Evolutionary conservation across 2,329 filamentous ascomycete species (phyloP).

Genomic region (Aspergillus fumigatiaffinis): DNA sequence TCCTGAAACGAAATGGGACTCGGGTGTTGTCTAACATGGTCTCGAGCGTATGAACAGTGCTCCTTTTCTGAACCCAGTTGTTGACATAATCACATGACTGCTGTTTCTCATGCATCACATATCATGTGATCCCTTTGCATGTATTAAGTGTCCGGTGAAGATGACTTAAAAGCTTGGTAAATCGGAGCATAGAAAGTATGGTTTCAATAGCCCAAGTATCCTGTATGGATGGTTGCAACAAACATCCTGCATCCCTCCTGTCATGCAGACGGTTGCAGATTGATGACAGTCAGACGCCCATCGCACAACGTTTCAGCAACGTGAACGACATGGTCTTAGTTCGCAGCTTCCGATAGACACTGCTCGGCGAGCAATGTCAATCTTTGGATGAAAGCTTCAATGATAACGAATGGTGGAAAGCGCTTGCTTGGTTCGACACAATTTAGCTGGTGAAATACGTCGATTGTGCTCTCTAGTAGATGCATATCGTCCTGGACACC

Average conservation of each 20-base stretch:
- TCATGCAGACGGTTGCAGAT: not conserved
- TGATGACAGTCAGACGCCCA: not conserved
- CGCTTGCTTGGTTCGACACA: not conserved
- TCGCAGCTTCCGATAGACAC: not conserved
- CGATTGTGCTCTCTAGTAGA: constrained; percentile 12
- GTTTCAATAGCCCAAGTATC: not conserved
- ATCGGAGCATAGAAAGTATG: too few relatives aligned
- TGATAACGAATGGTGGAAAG: constrained; percentile 17
- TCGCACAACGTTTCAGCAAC: not conserved
- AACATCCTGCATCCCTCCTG: not conserved
- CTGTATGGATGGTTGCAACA: not conserved
- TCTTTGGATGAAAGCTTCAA: constrained; percentile 7
- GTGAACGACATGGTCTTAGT: not conserved
- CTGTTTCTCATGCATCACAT: too few relatives aligned
- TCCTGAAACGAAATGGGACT: too few relatives aligned
- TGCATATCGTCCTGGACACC: constrained; percentile 9
- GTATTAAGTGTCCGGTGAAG: too few relatives aligned
- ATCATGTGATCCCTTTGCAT: too few relatives aligned
- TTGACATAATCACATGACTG: too few relatives aligned
- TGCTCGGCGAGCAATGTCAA: not conserved
- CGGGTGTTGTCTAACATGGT: too few relatives aligned
- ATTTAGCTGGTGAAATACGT: not conserved
- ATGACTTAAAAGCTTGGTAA: too few relatives aligned
- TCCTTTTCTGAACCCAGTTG: too few relatives aligned
- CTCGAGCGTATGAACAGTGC: too few relatives aligned